phyloP scores from a whole-genome alignment of 2,329 filamentous ascomycete species.

The Microcera coccophila region DNA sequence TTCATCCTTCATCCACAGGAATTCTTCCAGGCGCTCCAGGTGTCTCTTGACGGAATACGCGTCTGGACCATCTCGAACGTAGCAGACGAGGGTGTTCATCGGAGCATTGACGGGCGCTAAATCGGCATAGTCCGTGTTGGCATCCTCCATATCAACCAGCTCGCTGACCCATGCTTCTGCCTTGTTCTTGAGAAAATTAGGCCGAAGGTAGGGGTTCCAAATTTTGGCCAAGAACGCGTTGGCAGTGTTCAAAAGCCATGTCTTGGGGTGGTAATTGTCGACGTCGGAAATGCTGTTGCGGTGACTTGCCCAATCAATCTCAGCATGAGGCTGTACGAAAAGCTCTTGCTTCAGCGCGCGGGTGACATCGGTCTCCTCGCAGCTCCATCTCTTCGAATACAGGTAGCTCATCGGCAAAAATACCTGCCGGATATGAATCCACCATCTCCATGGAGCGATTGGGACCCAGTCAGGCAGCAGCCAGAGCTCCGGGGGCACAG shows the following conservation, averaged over 20 bases:
- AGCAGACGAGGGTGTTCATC: constrained; percentile 86
- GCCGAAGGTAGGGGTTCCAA: constrained; percentile 74
- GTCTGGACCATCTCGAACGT: constrained; percentile 76
- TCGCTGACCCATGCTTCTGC: constrained; percentile 81
- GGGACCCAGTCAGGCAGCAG: constrained; percentile 87
- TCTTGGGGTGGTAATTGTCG: constrained; percentile 94
- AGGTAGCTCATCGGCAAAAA: constrained; percentile 88
- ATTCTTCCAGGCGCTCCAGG: constrained; percentile 77
- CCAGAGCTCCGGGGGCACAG: constrained; percentile 91
- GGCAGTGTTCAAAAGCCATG: constrained; percentile 70
- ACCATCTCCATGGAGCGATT: constrained; percentile 89
- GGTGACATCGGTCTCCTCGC: constrained; percentile 71
- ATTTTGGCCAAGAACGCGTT: constrained; percentile 78
- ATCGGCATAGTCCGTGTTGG: constrained; percentile 82
- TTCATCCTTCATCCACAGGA: constrained; percentile 85
- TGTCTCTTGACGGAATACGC: constrained; percentile 70
- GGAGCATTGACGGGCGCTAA: constrained; percentile 86
- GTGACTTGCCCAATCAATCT: constrained; percentile 72
- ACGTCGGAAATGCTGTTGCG: constrained; percentile 74
- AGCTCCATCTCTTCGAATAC: constrained; percentile 77
- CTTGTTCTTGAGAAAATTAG: constrained; percentile 59
- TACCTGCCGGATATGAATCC: constrained; percentile 98
- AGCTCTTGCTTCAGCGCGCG: constrained; percentile 73
- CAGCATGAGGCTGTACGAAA: constrained; percentile 72
- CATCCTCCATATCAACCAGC: constrained; percentile 84